phyloP scores from a whole-genome alignment of 179 eudicot species.

The Silene noctiflora region DNA sequence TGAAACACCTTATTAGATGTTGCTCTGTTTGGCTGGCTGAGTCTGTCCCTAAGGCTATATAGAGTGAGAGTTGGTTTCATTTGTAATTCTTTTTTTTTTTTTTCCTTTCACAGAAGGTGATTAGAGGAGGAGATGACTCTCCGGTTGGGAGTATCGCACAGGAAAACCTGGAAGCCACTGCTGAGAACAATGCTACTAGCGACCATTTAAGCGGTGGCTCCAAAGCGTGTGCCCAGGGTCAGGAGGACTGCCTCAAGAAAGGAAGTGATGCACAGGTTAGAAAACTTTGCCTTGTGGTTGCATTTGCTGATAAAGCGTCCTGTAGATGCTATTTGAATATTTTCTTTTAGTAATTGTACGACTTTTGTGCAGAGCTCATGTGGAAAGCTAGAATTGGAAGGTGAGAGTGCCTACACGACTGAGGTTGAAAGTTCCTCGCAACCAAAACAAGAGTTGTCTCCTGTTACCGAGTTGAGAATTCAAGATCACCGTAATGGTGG shows the following conservation, averaged over 20 bases:
- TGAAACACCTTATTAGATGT: too few species aligned
- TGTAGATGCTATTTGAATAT: too few species aligned
- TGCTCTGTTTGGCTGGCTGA: too few species aligned
- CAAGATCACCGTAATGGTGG: constrained; percentile 26
- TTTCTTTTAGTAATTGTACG: neutral
- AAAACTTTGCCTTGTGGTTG: neutral
- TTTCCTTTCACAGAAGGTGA: constrained; percentile 31
- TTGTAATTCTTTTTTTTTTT: constrained; percentile 1
- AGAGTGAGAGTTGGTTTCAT: neutral
- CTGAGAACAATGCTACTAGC: constrained; percentile 64
- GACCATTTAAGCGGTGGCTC: constrained; percentile 65
- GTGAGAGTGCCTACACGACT: constrained; percentile 37
- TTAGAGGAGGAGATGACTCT: constrained; percentile 31
- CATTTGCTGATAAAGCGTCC: too few species aligned
- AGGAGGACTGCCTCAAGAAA: constrained; percentile 50
- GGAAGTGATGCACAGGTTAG: constrained; percentile 87
- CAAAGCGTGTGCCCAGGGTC: constrained; percentile 42
- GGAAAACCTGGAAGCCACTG: constrained; percentile 60
- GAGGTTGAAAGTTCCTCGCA: constrained; percentile 27
- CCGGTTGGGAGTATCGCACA: constrained; percentile 50
- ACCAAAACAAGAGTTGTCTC: constrained; percentile 31
- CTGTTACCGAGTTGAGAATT: constrained; percentile 26
- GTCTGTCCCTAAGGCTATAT: too few species aligned
- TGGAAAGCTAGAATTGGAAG: constrained; percentile 50
- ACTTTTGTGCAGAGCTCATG: constrained; percentile 60